Evolutionary conservation across 140 eudicot species (phyloP).

Genomic region (Bidens hawaiensis): DNA sequence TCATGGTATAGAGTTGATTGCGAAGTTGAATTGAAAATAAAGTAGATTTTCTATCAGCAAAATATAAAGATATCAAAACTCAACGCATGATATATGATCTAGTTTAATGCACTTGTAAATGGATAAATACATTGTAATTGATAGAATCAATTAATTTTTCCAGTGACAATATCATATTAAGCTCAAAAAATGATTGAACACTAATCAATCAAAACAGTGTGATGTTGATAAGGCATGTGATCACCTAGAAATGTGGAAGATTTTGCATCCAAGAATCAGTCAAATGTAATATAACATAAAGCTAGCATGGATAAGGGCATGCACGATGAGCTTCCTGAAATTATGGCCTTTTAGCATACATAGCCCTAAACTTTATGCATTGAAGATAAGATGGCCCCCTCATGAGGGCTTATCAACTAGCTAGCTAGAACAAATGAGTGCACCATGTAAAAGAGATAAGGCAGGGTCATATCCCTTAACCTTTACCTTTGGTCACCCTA

Average conservation of each 20-base stretch:
- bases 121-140: too few relatives aligned
- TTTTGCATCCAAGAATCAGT: slow-evolving; percentile 16
- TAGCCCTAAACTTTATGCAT: slow-evolving; percentile 21
- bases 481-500: slow-evolving; percentile 12
- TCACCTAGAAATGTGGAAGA: slow-evolving; percentile 24
- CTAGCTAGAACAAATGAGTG: slow-evolving; percentile 18
- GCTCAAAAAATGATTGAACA: slow-evolving; percentile 5
- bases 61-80: too few relatives aligned
- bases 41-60: too few relatives aligned
- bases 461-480: slow-evolving; percentile 10
- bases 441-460: slow-evolving; percentile 35
- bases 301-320: slow-evolving; percentile 7
- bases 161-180: not conserved
- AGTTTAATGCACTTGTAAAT: too few relatives aligned
- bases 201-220: not conserved
- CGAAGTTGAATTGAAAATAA: too few relatives aligned
- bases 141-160: too few relatives aligned
- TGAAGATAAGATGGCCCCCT: slow-evolving; percentile 28
- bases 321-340: not conserved
- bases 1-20: too few relatives aligned
- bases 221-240: slow-evolving; percentile 1
- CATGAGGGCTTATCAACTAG: slow-evolving; percentile 15
- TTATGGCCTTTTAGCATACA: slow-evolving; percentile 13
- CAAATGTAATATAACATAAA: slow-evolving; percentile 6
- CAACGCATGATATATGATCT: too few relatives aligned